Evolutionary conservation across 129 eudicot genomes (phyloP), one percentile per base, ranked within the genome.

Genomic region (Dittrichia graveolens): DNA sequence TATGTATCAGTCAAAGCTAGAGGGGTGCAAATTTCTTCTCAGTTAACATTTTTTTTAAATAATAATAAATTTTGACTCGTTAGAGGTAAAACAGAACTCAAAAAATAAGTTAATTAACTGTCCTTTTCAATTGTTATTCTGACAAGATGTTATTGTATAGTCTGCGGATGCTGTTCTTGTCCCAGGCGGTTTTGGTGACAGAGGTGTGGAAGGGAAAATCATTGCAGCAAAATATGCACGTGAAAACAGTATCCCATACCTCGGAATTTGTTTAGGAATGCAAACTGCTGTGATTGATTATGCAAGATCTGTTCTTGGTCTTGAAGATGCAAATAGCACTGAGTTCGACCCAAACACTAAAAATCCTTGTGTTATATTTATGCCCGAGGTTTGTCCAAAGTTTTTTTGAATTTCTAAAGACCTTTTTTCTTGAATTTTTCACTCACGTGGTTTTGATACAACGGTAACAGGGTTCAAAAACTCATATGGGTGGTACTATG

Each of bases 401-500:
- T 46, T 37, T 11, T 37, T 42, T 10, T 5, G 8, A 15, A 35
- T 37, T 8, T 12, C 39, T 45, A 10, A 10, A 12, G 45, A 65
- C 9, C 59, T 18, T 0, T 40, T 57, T 11, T 76, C 38, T 59
- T 31, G 3, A 15, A n/a, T 59, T 46, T 0, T 24, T 53, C 64
- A 55, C 34, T 62, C 3, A 40, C 67, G 37, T 63, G 40, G 65
- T 74, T 14, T 43, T 59, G 19, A n/a, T 44, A 24, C 47, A 10
- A 65, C 52, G 58, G 41, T 24, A 7, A 61, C 85, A 91, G 97
- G 97, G 97, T 53, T 91, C 95, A 24, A 91, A 88, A 75, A 91
- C 97, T 61, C 97, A 91, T 73, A 91, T 91, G 97, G 97, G 97
- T 59, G 97, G 97, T 58, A 91, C 97, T 12, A 91, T 91, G 97